Evolutionary conservation across 2,329 filamentous ascomycete species (phyloP).

Genomic region (Neopestalotiopsis rosae): DNA sequence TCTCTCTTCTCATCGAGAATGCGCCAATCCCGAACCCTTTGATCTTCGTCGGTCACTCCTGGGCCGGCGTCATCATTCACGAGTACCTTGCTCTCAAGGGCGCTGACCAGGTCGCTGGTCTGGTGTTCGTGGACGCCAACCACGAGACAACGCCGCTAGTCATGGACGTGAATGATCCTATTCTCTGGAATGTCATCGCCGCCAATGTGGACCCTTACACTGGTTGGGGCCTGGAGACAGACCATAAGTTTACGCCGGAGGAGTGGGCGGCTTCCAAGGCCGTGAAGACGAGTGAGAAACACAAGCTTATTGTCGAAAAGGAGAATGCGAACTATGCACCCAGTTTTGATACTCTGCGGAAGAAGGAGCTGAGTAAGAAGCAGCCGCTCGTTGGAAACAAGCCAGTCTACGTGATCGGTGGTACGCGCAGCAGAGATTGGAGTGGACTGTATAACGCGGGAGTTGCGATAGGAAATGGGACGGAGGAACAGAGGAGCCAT

Average conservation of each 20-base stretch:
- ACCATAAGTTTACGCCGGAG: slow-evolving; percentile 12
- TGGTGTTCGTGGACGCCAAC: slow-evolving; percentile 18
- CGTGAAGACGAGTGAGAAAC: slow-evolving; percentile 25
- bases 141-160: slow-evolving; percentile 21
- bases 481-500: slow-evolving; percentile 20
- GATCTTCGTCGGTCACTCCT: slow-evolving; percentile 16
- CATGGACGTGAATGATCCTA: slow-evolving; percentile 13
- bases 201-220: background rate
- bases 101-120: background rate
- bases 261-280: slow-evolving; percentile 16
- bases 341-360: slow-evolving; percentile 34
- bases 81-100: slow-evolving; percentile 15
- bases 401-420: slow-evolving; percentile 27
- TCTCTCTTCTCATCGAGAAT: background rate
- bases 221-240: slow-evolving; percentile 20
- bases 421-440: slow-evolving; percentile 35
- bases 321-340: slow-evolving; percentile 8
- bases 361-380: slow-evolving; percentile 31
- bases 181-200: slow-evolving; percentile 21
- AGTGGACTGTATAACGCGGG: slow-evolving; percentile 36
- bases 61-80: slow-evolving; percentile 16
- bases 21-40: slow-evolving; percentile 15
- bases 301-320: slow-evolving; percentile 4
- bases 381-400: slow-evolving; percentile 31
- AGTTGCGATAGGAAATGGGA: slow-evolving; percentile 38